A percentile compares a stretch with the other conserved stretches of the same genome.
phyloP scores from a whole-genome alignment of 306 rosid species.

The Spatholobus suberectus region DNA sequence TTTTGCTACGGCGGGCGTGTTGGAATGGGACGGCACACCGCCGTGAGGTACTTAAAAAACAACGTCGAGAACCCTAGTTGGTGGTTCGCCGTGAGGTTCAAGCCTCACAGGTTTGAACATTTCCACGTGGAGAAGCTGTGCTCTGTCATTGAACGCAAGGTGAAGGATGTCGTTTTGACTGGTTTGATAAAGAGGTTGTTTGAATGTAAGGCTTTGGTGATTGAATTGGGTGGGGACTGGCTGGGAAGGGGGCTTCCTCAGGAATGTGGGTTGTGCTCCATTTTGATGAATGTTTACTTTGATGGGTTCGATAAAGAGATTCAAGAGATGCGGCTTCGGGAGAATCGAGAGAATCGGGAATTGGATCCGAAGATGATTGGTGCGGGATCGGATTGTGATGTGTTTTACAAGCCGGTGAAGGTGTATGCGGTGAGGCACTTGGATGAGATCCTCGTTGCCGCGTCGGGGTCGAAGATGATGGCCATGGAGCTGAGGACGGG shows the following conservation, averaged over 20 bases:
- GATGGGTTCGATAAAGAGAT: conserved; percentile 80
- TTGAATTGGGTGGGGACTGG: conserved; percentile 60
- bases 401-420: conserved; percentile 80
- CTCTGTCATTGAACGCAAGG: conserved; percentile 32
- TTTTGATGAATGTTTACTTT: conserved; percentile 77
- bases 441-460: conserved; percentile 78
- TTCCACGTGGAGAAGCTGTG: conserved; percentile 42
- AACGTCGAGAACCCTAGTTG: conserved; percentile 41
- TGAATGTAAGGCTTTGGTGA: conserved; percentile 41
- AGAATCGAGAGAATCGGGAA: conserved; percentile 56
- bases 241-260: conserved; percentile 86
- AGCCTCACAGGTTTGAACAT: conserved; percentile 29
- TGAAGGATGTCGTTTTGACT: conserved; percentile 32
- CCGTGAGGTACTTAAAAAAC: conserved; percentile 45
- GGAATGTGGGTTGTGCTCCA: conserved; percentile 71
- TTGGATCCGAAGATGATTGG: conserved; percentile 44
- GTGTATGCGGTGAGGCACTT: conserved; percentile 84
- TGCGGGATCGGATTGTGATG: conserved; percentile 41
- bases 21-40: conserved; percentile 49
- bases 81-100: conserved; percentile 50
- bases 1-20: conserved; percentile 48
- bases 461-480: conserved; percentile 73
- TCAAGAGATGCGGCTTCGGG: conserved; percentile 66
- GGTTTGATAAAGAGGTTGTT: conserved; percentile 44
- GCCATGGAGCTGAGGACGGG: conserved; percentile 67